Percentiles rank a stretch among this genome's conserved stretches.
Conservation (phyloP, 2,329 filamentous ascomycete genomes). For the Laburnicola sp. region DNA sequence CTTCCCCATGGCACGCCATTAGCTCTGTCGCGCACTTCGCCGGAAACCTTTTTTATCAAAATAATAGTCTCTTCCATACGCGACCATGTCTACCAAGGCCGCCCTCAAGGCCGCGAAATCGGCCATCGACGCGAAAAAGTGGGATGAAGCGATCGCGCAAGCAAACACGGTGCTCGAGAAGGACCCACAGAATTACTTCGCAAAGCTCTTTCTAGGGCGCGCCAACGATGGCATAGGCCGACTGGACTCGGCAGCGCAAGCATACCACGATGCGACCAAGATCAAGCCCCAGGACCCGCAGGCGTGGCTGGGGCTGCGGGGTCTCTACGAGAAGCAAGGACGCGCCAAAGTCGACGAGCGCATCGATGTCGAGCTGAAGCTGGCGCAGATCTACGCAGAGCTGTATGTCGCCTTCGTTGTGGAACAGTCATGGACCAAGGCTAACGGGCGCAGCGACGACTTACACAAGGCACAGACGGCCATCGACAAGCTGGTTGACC, state of each 20-base stretch:
- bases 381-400: constrained; percentile 73
- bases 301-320: constrained; percentile 87
- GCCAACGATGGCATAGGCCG: constrained; percentile 76
- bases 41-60: constrained; percentile 7
- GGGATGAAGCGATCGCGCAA: constrained; percentile 71
- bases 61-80: neutral
- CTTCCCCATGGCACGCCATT: constrained; percentile 27
- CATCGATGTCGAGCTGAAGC: constrained; percentile 68
- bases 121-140: constrained; percentile 76
- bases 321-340: constrained; percentile 79
- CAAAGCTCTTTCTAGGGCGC: constrained; percentile 85
- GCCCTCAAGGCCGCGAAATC: constrained; percentile 80
- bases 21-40: constrained; percentile 18
- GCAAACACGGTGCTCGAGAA: constrained; percentile 69
- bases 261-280: constrained; percentile 72
- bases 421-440: too few species aligned
- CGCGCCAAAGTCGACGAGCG: constrained; percentile 71
- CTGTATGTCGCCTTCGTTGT: constrained; percentile 16
- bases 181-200: constrained; percentile 81
- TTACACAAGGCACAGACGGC: constrained; percentile 62
- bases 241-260: constrained; percentile 71
- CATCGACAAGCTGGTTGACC: constrained; percentile 77
- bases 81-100: constrained; percentile 59
- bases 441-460: constrained; percentile 55
- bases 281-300: constrained; percentile 77